Evolutionary conservation across 2,329 filamentous ascomycete genomes (phyloP).

Genomic region (Sporothrix brasiliensis): DNA sequence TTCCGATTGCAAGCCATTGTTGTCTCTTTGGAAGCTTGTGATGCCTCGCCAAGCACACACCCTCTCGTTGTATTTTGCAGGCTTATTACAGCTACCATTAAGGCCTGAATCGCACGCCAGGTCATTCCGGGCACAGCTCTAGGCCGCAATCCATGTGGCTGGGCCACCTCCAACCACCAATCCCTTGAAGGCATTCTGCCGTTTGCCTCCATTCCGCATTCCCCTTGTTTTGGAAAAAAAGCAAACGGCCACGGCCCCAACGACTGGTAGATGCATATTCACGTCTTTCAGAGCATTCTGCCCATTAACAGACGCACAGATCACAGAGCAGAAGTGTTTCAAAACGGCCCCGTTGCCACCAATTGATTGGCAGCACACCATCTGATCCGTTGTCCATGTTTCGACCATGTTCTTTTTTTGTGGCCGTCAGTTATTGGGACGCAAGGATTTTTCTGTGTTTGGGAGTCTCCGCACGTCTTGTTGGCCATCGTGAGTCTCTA

Average conservation of each 20-base stretch:
- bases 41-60: too few relatives aligned
- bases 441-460: neutral
- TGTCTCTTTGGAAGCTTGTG: neutral
- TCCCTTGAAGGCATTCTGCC: neutral
- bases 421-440: too few relatives aligned
- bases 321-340: conserved; percentile 20
- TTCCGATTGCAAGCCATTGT: neutral
- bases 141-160: neutral
- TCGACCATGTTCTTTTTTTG: conserved; percentile 5
- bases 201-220: neutral
- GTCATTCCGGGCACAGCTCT: neutral
- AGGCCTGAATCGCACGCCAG: neutral
- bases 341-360: conserved; percentile 5
- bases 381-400: conserved; percentile 26
- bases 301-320: neutral
- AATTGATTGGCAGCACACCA: conserved; percentile 26
- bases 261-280: neutral
- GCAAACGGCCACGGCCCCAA: conserved; percentile 21
- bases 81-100: too few relatives aligned
- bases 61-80: too few relatives aligned
- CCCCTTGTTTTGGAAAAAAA: conserved; percentile 26
- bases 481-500: neutral
- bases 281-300: neutral
- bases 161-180: neutral
- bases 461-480: neutral